Base-by-base conservation (phyloP, 805 yeast species). In the Sungouiozyma intestinalis region DNA sequence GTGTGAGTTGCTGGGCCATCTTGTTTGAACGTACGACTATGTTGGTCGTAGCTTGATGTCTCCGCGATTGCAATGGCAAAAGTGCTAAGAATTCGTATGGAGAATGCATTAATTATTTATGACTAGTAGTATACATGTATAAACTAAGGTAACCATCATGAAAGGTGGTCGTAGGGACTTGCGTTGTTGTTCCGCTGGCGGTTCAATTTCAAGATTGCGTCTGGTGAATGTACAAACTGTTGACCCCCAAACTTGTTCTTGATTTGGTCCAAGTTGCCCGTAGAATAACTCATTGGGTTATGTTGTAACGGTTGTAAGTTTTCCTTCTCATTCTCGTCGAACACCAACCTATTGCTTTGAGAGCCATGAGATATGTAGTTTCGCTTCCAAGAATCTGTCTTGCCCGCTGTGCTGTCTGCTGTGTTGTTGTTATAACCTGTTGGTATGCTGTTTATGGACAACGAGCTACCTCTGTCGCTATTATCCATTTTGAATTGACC, bases 331-430 rank as follows among this genome's bases (percentile, higher is more conserved):
- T 44, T 49, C 4, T 47, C 49, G 14, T 46, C 45, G 21, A 47
- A 53, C n/a, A 49, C 48, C n/a, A 24, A 24, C 11, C 29, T 24
- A 24, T 24, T 24, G 29, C 29, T 24, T 24, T 24, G 29, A 24
- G 29, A 24, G 29, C 29, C 29, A 6, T 24, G 29, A 6, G 29
- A 24, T 6, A 24, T 24, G 29, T 24, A 24, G 29, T 24, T 24
- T 24, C 29, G 6, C 11, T 24, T 24, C 29, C 29, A 35, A 35
- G 17, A 70, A 52, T 42, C 62, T 59, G 48, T 69, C 65, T 39
- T 67, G 52, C 45, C 68, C 54, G 11, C 55, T 40, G 40, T 56
- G 55, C 50, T 49, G 35, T 24, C 29, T n/a, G n/a, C n/a, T n/a
- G n/a, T n/a, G 11, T 24, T 24, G 3, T 46, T 42, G 21, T 45